Evolutionary conservation across 2,329 filamentous ascomycete species (phyloP).

Genomic region (Aspergillus piperis): DNA sequence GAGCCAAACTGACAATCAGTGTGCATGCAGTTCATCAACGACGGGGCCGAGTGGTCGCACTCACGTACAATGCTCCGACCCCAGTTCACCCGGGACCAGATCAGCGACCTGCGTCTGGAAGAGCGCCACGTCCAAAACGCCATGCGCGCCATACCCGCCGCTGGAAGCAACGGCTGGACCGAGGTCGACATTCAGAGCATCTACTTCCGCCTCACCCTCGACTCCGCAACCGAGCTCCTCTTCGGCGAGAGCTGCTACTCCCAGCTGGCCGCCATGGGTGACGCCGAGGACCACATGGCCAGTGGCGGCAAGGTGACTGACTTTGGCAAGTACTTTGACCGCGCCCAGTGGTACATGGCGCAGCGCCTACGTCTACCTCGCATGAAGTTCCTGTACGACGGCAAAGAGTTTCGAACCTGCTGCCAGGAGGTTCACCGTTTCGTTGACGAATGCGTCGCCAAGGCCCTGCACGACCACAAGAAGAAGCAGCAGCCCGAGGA

Average conservation of each 20-base stretch:
- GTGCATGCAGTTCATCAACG: constrained; percentile 58
- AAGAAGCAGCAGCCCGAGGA: constrained; percentile 24
- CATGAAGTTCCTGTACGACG: constrained; percentile 23
- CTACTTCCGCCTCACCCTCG: constrained; percentile 82
- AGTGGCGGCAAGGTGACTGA: constrained; percentile 7
- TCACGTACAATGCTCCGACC: constrained; percentile 81
- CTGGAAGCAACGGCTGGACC: constrained; percentile 47
- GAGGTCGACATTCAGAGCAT: constrained; percentile 72
- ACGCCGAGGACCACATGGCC: constrained; percentile 33
- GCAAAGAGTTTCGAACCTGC: constrained; percentile 17
- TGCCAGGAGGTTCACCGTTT: constrained; percentile 20
- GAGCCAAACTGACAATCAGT: background rate
- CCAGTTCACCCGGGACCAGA: constrained; percentile 81
- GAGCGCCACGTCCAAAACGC: constrained; percentile 75
- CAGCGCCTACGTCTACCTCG: constrained; percentile 21
- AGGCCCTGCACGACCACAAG: constrained; percentile 25
- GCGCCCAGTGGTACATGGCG: constrained; percentile 32
- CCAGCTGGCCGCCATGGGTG: constrained; percentile 37
- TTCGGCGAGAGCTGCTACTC: constrained; percentile 73
- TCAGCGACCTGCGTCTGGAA: constrained; percentile 78
- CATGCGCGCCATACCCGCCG: constrained; percentile 66
- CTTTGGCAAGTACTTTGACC: constrained; percentile 40
- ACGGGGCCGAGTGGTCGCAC: constrained; percentile 74
- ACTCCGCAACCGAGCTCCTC: constrained; percentile 83
- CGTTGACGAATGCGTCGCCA: constrained; percentile 24